Conservation (phyloP, 179 eudicot genomes). For the Silene noctiflora region DNA sequence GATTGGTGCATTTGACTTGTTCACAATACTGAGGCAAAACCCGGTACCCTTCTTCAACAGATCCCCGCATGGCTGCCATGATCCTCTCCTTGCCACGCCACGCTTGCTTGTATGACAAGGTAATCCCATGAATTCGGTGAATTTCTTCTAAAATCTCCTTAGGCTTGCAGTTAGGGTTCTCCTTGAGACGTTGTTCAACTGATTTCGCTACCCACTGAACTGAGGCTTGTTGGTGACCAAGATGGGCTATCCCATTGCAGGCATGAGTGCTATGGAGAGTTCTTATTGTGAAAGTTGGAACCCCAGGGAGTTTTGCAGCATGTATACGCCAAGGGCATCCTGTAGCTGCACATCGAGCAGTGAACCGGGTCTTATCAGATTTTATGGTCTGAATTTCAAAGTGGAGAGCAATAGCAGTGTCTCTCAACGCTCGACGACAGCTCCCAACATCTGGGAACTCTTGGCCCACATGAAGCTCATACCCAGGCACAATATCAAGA, state of each 20-base stretch:
- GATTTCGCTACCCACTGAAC: constrained; percentile 95
- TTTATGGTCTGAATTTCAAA: constrained; percentile 83
- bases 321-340: constrained; percentile 97
- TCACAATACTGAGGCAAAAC: constrained; percentile 83
- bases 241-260: constrained; percentile 70
- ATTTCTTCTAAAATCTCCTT: constrained; percentile 90
- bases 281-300: constrained; percentile 75
- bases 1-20: constrained; percentile 66
- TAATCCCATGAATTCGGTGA: constrained; percentile 74
- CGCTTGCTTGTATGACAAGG: constrained; percentile 92
- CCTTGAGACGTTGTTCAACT: constrained; percentile 65
- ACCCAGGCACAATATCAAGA: constrained; percentile 39
- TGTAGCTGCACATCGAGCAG: constrained; percentile 79
- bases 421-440: constrained; percentile 72
- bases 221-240: constrained; percentile 90
- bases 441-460: constrained; percentile 85
- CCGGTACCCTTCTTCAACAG: constrained; percentile 84
- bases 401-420: constrained; percentile 78
- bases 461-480: constrained; percentile 72
- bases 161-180: constrained; percentile 84
- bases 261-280: constrained; percentile 74
- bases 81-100: constrained; percentile 97
- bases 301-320: constrained; percentile 80
- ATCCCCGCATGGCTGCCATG: constrained; percentile 92
- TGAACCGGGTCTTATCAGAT: constrained; percentile 90